A percentile compares a stretch with the other conserved stretches of the same genome.
Evolutionary conservation across 495 filamentous ascomycete genomes (phyloP).

Genomic region (Letharia lupina): DNA sequence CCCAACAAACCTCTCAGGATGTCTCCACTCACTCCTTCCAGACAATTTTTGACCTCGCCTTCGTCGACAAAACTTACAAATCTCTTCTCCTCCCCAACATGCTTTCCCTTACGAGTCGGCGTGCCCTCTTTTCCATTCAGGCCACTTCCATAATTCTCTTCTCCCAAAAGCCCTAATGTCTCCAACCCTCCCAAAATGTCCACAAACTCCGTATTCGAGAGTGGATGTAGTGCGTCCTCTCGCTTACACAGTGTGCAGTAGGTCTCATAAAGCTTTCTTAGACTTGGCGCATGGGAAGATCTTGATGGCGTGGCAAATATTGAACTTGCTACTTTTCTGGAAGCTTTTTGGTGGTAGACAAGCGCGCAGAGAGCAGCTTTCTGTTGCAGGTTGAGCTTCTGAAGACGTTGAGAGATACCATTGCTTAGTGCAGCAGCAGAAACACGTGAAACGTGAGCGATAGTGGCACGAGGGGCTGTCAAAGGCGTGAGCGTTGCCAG

Average conservation of each 20-base stretch:
- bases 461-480: slow-evolving; percentile 82
- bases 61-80: slow-evolving; percentile 71
- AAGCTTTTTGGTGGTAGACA: slow-evolving; percentile 63
- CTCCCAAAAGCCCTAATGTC: slow-evolving; percentile 69
- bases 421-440: slow-evolving; percentile 80
- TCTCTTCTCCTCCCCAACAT: slow-evolving; percentile 53
- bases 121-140: slow-evolving; percentile 43
- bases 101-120: slow-evolving; percentile 35
- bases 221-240: slow-evolving; percentile 75
- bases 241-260: slow-evolving; percentile 74
- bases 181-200: slow-evolving; percentile 89
- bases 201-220: slow-evolving; percentile 82
- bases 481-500: slow-evolving; percentile 52
- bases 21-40: slow-evolving; percentile 57
- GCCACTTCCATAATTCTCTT: slow-evolving; percentile 63
- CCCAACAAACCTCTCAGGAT: slow-evolving; percentile 41
- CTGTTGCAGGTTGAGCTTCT: slow-evolving; percentile 86
- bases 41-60: slow-evolving; percentile 62
- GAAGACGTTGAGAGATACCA: slow-evolving; percentile 70
- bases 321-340: slow-evolving; percentile 33
- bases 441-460: slow-evolving; percentile 82
- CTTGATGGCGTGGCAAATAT: slow-evolving; percentile 51
- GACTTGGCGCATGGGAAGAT: slow-evolving; percentile 52
- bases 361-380: slow-evolving; percentile 89
- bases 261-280: slow-evolving; percentile 68